These are phyloP conservation scores for Gossypium rotundifolium DNA, from an alignment of 345 rosid genomes.

Conservation along the genomic window DNA sequence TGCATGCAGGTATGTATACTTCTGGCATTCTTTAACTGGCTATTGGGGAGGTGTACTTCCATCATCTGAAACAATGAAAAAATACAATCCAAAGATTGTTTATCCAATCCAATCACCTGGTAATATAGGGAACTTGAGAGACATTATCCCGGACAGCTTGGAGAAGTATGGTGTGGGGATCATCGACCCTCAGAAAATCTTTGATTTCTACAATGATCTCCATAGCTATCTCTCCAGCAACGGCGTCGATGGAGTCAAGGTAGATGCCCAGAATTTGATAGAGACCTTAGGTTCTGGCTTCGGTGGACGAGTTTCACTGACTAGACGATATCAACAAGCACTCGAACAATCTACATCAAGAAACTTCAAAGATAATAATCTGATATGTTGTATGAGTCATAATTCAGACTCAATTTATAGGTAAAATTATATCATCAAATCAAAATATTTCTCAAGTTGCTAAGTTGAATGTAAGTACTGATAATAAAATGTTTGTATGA, in stretches of 20 bases:
- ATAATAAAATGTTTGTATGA: constrained; percentile 8
- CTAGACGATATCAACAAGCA: constrained; percentile 47
- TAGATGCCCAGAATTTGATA: constrained; percentile 39
- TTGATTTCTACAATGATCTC: constrained; percentile 43
- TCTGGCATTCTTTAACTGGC: constrained; percentile 60
- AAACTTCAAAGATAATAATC: constrained; percentile 45
- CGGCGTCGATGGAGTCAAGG: constrained; percentile 46
- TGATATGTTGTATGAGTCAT: constrained; percentile 60
- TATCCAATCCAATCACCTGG: constrained; percentile 48
- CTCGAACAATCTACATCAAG: constrained; percentile 43
- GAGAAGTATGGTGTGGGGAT: constrained; percentile 41
- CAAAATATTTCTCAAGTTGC: background rate
- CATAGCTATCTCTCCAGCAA: constrained; percentile 37
- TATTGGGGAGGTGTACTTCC: constrained; percentile 65
- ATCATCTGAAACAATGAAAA: constrained; percentile 41
- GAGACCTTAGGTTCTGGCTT: constrained; percentile 50
- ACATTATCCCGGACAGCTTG: constrained; percentile 33
- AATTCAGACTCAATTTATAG: constrained; percentile 50
- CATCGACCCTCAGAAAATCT: constrained; percentile 32
- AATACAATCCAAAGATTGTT: constrained; percentile 39
- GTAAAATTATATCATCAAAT: constrained; percentile 15
- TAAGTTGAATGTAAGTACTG: background rate
- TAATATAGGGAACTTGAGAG: constrained; percentile 26
- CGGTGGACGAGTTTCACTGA: constrained; percentile 50
- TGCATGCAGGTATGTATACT: constrained; percentile 51